Base-by-base conservation (phyloP, 345 rosid genomes). In the Ailanthus altissimus region DNA sequence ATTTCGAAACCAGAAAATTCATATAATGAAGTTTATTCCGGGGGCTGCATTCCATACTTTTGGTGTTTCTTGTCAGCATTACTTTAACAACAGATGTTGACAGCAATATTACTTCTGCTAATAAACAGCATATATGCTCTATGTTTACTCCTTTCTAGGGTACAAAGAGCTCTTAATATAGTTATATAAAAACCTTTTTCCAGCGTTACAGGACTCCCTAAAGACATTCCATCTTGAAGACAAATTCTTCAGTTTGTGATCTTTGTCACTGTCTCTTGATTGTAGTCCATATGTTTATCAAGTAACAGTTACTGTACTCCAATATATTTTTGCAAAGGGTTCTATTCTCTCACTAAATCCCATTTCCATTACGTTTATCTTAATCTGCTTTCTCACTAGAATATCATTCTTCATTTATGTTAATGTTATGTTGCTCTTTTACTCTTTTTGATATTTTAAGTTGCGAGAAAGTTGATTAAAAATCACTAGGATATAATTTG, bases 121-220 rank as follows among this genome's bases (percentile, higher is more conserved):
- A 32, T 6, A 50, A 26, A 68, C 8, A 14, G 23, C 21, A 47
- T 14, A 40, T 26, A 5, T 25, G 43, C 20, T 67, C 57, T 67
- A 46, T 8, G 18, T 38, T 32, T 70, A 21, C 43, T 57, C 74
- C 61, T 3, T 4, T n/a, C 23, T 16, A 7, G 40, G 14, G n/a
- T 49, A 47, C 10, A 13, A 67, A 67, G 23, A 49, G 66, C 66
- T 61, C 42, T 38, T 61, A 28, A 32, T 28, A 6, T 32, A 16
- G 6, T 32, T 18, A 61, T 5, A 16, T 40, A 38, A 32, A 61
- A 61, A 32, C 40, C 43, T 61, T 23, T 70, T 20, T 32, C 45
- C 25, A 70, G 62, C 15, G 43, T 49, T 58, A 68, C 8, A 49
- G 26, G 72, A 49, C 57, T 68, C 72, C 21, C 72, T 28, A 61